These are phyloP conservation scores for slime mould (Dictyostelium discoideum) DNA, from an alignment of 78 protist genomes.

Conservation along the genomic window DNA sequence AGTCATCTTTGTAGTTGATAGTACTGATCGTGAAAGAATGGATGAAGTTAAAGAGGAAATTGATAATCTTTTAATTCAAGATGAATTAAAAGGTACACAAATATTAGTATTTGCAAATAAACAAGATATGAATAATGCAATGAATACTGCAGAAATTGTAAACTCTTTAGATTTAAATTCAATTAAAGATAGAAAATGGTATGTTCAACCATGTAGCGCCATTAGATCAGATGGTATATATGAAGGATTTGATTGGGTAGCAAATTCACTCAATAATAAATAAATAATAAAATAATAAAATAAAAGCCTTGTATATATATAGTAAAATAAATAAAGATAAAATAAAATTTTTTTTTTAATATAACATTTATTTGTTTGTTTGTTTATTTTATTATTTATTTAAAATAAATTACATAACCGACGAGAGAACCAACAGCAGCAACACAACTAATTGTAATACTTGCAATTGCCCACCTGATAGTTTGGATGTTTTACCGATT, in stretches of 20 bases:
- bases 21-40: slow-evolving; percentile 84
- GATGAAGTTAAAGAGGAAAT: not conserved
- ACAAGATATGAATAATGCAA: not conserved
- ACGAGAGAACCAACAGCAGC: not conserved
- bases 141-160: slow-evolving; percentile 63
- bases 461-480: not conserved
- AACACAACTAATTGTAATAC: not conserved
- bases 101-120: too few species aligned
- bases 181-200: not conserved
- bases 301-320: too few species aligned
- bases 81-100: too few species aligned
- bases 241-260: not conserved
- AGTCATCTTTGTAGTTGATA: slow-evolving; percentile 91
- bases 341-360: too few species aligned
- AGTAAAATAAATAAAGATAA: too few species aligned
- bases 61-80: too few species aligned
- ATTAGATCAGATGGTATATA: not conserved
- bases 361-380: too few species aligned
- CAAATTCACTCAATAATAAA: not conserved
- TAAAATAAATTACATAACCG: not conserved
- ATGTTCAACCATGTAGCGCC: not conserved
- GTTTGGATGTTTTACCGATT: not conserved
- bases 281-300: too few species aligned
- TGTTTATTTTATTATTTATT: too few species aligned
- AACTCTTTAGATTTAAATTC: not conserved